A percentile compares a stretch with the other conserved stretches of the same genome.
Conservation (phyloP, 1,284 basidiomycete genomes). For the Leccinum pachyderme region DNA sequence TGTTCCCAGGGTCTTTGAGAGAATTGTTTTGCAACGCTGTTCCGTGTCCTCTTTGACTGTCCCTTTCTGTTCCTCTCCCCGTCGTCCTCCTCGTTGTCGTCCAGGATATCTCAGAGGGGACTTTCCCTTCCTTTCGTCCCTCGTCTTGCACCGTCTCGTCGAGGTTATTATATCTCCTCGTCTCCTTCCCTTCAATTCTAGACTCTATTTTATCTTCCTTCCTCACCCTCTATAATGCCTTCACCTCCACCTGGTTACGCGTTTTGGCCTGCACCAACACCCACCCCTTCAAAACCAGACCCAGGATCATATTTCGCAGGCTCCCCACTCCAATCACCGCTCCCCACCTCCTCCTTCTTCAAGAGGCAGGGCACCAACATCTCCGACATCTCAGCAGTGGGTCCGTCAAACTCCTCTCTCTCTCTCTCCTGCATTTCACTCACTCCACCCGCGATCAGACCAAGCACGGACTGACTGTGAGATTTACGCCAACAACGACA, state of each 20-base stretch:
- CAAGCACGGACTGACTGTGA: conserved; percentile 36
- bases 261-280: conserved; percentile 41
- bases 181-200: conserved; percentile 17
- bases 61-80: conserved; percentile 11
- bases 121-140: conserved; percentile 14
- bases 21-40: conserved; percentile 37
- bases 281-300: conserved; percentile 26
- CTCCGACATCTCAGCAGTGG: conserved; percentile 40
- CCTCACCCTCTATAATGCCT: conserved; percentile 35
- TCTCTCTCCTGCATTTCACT: conserved; percentile 10
- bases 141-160: conserved; percentile 9
- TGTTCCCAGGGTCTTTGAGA: conserved; percentile 33
- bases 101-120: conserved; percentile 15
- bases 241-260: conserved; percentile 29
- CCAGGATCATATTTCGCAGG: conserved; percentile 27
- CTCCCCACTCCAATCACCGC: conserved; percentile 12
- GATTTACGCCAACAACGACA: conserved; percentile 54
- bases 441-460: conserved; percentile 26
- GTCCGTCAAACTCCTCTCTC: conserved; percentile 36
- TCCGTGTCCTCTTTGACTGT: conserved; percentile 28
- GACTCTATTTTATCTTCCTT: conserved; percentile 23
- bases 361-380: conserved; percentile 33
- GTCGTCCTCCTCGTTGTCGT: conserved; percentile 24
- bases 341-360: conserved; percentile 9
- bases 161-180: conserved; percentile 20